Evolutionary conservation across 73 alveolate species (phyloP).

Genomic region (Stentor roeselii): DNA sequence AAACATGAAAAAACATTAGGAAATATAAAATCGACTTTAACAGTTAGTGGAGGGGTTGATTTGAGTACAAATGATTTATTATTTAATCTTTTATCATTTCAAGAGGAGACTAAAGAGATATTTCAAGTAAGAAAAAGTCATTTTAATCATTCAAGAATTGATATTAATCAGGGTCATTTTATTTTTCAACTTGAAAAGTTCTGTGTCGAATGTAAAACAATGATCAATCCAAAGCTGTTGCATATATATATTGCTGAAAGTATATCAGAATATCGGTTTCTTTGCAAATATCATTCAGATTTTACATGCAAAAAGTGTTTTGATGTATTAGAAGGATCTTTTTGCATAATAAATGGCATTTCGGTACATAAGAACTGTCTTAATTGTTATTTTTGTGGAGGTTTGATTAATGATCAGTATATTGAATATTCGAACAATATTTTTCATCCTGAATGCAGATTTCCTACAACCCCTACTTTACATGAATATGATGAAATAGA

Average conservation of each 20-base stretch:
- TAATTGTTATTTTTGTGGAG: background rate
- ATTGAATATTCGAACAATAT: no score
- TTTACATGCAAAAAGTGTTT: background rate
- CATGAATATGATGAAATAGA: no score
- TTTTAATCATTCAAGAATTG: background rate
- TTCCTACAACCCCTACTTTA: no score
- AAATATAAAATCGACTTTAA: no score
- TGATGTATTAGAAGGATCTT: background rate
- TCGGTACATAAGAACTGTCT: background rate
- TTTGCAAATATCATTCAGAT: background rate
- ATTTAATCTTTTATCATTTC: background rate
- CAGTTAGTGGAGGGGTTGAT: background rate
- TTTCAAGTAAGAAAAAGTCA: background rate
- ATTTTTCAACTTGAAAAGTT: no score
- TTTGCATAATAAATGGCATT: background rate
- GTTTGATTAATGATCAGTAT: background rate
- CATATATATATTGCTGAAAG: background rate
- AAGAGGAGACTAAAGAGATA: background rate
- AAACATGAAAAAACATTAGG: no score
- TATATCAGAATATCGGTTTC: background rate
- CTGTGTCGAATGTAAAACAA: background rate
- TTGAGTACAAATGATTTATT: background rate
- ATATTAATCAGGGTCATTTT: background rate
- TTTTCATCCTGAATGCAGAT: background rate
- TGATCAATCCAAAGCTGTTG: background rate